Conservation (phyloP, 805 yeast species). For the Ogataea henricii region DNA sequence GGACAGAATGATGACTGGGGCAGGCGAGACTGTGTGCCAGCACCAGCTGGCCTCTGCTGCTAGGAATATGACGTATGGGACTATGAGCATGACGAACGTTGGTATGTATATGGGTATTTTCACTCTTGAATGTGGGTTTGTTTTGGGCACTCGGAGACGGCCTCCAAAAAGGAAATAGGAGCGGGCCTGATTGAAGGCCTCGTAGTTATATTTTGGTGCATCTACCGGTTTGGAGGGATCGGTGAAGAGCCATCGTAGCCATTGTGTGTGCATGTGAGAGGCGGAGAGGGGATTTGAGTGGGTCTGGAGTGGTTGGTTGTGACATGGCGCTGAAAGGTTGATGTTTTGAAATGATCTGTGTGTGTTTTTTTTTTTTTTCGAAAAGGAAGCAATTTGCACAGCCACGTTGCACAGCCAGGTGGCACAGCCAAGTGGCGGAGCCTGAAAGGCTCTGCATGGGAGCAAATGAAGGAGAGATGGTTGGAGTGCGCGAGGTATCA, state of each 20-base stretch:
- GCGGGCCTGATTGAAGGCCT: constrained; percentile 42
- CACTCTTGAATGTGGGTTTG: constrained; percentile 11
- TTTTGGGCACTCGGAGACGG: constrained; percentile 47
- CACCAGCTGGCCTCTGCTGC: constrained; percentile 52
- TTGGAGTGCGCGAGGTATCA: too few species aligned
- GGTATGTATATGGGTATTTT: constrained; percentile 15
- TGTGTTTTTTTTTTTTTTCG: not conserved
- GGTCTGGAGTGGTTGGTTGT: not conserved
- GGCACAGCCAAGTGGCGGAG: too few species aligned
- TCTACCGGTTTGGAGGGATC: constrained; percentile 8
- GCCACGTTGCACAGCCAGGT: too few species aligned
- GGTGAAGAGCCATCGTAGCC: constrained; percentile 12
- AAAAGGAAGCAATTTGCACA: not conserved
- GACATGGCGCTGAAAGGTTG: not conserved
- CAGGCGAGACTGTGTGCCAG: constrained; percentile 60
- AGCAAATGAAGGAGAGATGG: too few species aligned
- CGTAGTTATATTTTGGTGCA: constrained; percentile 40
- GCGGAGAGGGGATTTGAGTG: not conserved
- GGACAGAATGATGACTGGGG: constrained; percentile 53
- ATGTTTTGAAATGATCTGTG: too few species aligned
- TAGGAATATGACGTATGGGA: constrained; percentile 55
- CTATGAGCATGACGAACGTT: constrained; percentile 8
- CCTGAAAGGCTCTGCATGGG: too few species aligned
- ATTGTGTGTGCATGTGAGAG: not conserved
- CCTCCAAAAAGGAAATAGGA: constrained; percentile 67